Evolutionary conservation across 306 rosid genomes (phyloP), one percentile per base, ranked within the genome.

Genomic region (Luffa acutangula): DNA sequence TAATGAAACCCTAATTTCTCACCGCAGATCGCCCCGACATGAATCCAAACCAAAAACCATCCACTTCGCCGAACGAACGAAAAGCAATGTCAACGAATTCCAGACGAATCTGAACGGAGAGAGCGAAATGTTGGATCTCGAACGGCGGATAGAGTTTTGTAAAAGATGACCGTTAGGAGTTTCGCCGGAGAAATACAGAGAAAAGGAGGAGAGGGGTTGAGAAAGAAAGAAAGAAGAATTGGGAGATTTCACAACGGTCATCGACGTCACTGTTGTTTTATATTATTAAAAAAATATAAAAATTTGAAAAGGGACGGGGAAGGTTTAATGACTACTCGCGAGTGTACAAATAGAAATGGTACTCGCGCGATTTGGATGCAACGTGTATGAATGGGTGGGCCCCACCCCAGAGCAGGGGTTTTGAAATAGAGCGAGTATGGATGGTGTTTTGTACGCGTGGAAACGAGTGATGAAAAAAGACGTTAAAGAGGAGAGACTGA

Each of bases 1-100:
- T 85, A 49, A 73, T 36, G 45, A 42, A 88, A 86, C 87, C 82
- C 83, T 82, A 59, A 76, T 6, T 25, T 79, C 63, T 71, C 69
- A 33, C 59, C 74, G 58, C 9, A 17, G 43, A 39, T 37, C 57
- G 12, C 12, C 56, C 52, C 57, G 42, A 54, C 60, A 66, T 52
- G 51, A 60, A 41, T 43, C 54, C 46, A 10, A 73, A 59, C 46
- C 76, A 53, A 67, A 25, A 78, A 74, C 6, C 77, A n/a, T 41
- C 54, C 49, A 67, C 15, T 79, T 64, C 3, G 14, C 48, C 54
- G 21, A 77, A 85, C 79, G 81, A 65, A 84, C 77, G 45, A 42
- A 72, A 15, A 31, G 52, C 36, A 71, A 15, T 79, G 18, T 41
- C 13, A 39, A 72, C 31, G 0, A 74, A 72, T 48, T 72, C 20